Percentiles rank a stretch among this genome's conserved stretches.
Conservation (phyloP, 306 rosid species). For the Astragalus glycyphyllos region DNA sequence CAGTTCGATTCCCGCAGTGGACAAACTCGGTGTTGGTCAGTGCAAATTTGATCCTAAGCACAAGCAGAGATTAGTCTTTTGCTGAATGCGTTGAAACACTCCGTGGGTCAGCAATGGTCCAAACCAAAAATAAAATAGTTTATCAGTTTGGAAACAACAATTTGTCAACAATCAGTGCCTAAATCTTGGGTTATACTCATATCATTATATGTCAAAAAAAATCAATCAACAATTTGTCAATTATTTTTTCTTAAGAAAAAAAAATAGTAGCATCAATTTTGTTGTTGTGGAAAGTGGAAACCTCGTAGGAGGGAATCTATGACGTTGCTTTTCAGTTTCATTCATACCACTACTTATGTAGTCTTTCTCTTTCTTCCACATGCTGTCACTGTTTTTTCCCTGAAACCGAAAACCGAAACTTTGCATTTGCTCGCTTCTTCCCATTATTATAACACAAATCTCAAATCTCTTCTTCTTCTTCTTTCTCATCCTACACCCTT, state of each 20-base stretch:
- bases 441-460: conserved; percentile 9
- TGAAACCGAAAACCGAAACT: conserved; percentile 33
- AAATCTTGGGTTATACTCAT: too few species aligned
- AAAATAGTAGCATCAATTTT: not conserved
- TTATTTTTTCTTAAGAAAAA: not conserved
- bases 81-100: too few species aligned
- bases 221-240: too few species aligned
- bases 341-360: not conserved
- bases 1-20: too few species aligned
- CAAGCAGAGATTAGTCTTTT: too few species aligned
- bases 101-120: too few species aligned
- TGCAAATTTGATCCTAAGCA: too few species aligned
- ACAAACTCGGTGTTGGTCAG: too few species aligned
- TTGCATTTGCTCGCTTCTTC: conserved; percentile 6
- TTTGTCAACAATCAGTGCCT: too few species aligned
- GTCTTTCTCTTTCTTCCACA: conserved; percentile 46
- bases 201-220: too few species aligned
- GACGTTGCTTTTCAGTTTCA: conserved; percentile 37
- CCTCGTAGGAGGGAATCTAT: conserved; percentile 58
- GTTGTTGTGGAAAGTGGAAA: conserved; percentile 28
- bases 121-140: too few species aligned
- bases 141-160: too few species aligned
- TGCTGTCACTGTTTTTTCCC: conserved; percentile 35
- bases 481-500: not conserved
- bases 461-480: conserved; percentile 16